Evolutionary conservation across 2,329 filamentous ascomycete genomes (phyloP).

Genomic region (Pyrenophora tritici-repentis): DNA sequence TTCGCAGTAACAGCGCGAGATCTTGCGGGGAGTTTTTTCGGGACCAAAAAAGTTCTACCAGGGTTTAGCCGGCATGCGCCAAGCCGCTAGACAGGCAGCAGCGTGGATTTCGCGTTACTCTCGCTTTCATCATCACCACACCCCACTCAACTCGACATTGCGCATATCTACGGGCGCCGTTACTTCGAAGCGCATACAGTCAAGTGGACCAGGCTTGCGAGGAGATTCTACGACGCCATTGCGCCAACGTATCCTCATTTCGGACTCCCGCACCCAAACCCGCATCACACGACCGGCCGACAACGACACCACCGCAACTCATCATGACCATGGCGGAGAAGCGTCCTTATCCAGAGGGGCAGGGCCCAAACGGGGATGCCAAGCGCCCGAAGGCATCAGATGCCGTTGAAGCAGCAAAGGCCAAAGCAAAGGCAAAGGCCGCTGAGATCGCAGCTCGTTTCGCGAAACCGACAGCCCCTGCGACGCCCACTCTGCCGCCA

Average conservation of each 20-base stretch:
- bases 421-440: conserved; percentile 41
- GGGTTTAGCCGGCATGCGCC: conserved; percentile 30
- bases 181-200: background rate
- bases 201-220: background rate
- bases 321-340: conserved; percentile 49
- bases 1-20: conserved; percentile 15
- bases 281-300: background rate
- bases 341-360: conserved; percentile 47
- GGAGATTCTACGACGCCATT: background rate
- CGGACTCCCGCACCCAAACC: conserved; percentile 5
- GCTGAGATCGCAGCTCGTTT: conserved; percentile 42
- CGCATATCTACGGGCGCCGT: too few relatives aligned
- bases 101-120: conserved; percentile 24
- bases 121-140: conserved; percentile 7
- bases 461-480: conserved; percentile 28
- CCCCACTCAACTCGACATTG: background rate
- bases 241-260: conserved; percentile 6
- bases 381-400: conserved; percentile 48
- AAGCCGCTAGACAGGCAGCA: conserved; percentile 14
- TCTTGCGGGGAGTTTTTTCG: conserved; percentile 38
- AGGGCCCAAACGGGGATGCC: conserved; percentile 37
- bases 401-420: conserved; percentile 39
- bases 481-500: conserved; percentile 18
- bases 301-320: conserved; percentile 3
- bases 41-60: conserved; percentile 37